A percentile compares a stretch with the other conserved stretches of the same genome.
Evolutionary conservation across 1,139 yeast species (phyloP).

Genomic region (Eremothecium sinecaudum): DNA sequence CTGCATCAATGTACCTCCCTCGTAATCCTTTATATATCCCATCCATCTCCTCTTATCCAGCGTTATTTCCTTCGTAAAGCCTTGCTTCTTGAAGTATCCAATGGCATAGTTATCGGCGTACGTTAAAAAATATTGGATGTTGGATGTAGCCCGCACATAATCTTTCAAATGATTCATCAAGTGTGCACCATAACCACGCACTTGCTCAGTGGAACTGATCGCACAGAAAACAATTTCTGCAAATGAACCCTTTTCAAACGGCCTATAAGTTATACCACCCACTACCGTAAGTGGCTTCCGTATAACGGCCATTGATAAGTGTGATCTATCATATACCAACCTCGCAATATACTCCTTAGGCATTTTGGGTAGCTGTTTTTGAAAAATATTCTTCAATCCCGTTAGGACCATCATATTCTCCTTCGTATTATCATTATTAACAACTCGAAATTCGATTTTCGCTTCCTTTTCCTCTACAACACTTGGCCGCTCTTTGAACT

Average conservation of each 20-base stretch:
- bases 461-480: constrained; percentile 90
- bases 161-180: constrained; percentile 95
- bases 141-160: constrained; percentile 83
- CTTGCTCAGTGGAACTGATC: constrained; percentile 93
- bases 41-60: constrained; percentile 84
- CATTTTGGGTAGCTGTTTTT: constrained; percentile 96
- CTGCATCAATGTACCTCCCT: constrained; percentile 98
- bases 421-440: constrained; percentile 80
- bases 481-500: constrained; percentile 86
- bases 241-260: constrained; percentile 80
- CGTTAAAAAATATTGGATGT: constrained; percentile 78
- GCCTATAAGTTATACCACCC: constrained; percentile 95
- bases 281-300: constrained; percentile 89
- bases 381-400: constrained; percentile 91
- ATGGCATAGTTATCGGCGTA: constrained; percentile 98
- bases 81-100: constrained; percentile 96
- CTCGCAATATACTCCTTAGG: constrained; percentile 94
- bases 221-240: constrained; percentile 99
- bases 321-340: constrained; percentile 87
- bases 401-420: constrained; percentile 88
- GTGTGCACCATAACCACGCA: constrained; percentile 97
- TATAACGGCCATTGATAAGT: constrained; percentile 90
- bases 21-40: constrained; percentile 98
- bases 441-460: constrained; percentile 87
- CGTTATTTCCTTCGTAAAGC: constrained; percentile 89